Base-by-base conservation (phyloP, 257 asterid genomes). In the Osmanthus fragrans region DNA sequence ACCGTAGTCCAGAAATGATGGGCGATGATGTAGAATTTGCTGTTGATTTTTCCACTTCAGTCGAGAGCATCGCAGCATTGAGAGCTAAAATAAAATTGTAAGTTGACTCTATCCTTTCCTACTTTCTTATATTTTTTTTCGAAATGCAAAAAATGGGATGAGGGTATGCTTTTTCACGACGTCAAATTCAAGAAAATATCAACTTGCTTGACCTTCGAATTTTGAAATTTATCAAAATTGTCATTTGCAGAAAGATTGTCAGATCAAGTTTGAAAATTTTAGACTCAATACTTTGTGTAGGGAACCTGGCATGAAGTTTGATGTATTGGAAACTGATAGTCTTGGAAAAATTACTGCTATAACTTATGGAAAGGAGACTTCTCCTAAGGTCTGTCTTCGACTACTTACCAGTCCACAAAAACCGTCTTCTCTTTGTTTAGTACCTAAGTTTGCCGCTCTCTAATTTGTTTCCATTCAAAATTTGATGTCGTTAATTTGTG, bases 21-120 rank as follows among this genome's bases (percentile, higher is more conserved):
- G 86, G 92, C 3, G 97, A 93, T 76, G 66, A 89, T 19, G 86
- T 93, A 27, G 96, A 93, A 78, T 91, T 92, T 80, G 79, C 89
- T 51, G 91, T 92, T n/a, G 96, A 89, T 87, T 91, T 91, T 70
- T 82, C 88, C 27, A 92, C 96, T 79, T 86, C 97, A 32, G 88
- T 85, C 18, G 90, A 89, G 86, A 93, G 83, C 84, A 80, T 93
- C 72, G 92, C 92, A 9, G 88, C 87, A 39, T 71, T 93, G 79
- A 93, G 84, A 79, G 88, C 83, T 47, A 87, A 84, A 78, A 84
- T 91, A 27, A 91, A 88, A 85, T 80, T 77, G 97, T 93, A 92
- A 2, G 86, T 72, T 11, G 27, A 33, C 56, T 74, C 73, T 2
- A 49, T 70, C 69, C 47, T 56, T 51, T 37, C 54, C 40, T 32